These are phyloP conservation scores for Kazachstania martiniae DNA, from an alignment of 805 yeast species.

Conservation along the genomic window DNA sequence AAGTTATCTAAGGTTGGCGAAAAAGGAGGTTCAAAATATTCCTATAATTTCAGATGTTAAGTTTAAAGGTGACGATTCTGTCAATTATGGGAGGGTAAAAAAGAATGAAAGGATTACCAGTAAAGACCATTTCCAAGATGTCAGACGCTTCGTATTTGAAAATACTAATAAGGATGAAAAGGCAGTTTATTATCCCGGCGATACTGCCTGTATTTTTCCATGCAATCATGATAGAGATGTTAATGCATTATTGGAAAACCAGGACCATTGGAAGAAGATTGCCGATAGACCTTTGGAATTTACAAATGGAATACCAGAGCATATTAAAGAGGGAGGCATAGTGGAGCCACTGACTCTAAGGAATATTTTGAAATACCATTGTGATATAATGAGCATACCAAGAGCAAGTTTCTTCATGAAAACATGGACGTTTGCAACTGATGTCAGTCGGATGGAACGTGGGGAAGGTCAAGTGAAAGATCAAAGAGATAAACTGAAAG, in stretches of 20 bases:
- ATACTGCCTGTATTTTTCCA: conserved; percentile 69
- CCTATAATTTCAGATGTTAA: conserved; percentile 1
- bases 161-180: conserved; percentile 16
- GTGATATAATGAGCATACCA: conserved; percentile 78
- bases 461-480: conserved; percentile 33
- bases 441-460: conserved; percentile 23
- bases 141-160: conserved; percentile 47
- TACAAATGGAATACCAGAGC: conserved; percentile 19
- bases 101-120: conserved; percentile 55
- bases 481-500: conserved; percentile 65
- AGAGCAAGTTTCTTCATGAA: conserved; percentile 68
- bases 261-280: conserved; percentile 53
- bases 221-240: conserved; percentile 56
- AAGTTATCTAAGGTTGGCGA: conserved; percentile 10
- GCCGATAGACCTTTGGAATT: conserved; percentile 45
- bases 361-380: conserved; percentile 61
- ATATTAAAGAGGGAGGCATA: conserved; percentile 46
- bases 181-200: conserved; percentile 56
- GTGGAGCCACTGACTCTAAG: conserved; percentile 57
- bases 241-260: conserved; percentile 50
- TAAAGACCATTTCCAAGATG: conserved; percentile 79
- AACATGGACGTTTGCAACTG: conserved; percentile 66
- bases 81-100: conserved; percentile 35
- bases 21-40: neutral
- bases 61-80: conserved; percentile 11